phyloP scores from a whole-genome alignment of 257 asterid genomes.

The Capsicum chinense region DNA sequence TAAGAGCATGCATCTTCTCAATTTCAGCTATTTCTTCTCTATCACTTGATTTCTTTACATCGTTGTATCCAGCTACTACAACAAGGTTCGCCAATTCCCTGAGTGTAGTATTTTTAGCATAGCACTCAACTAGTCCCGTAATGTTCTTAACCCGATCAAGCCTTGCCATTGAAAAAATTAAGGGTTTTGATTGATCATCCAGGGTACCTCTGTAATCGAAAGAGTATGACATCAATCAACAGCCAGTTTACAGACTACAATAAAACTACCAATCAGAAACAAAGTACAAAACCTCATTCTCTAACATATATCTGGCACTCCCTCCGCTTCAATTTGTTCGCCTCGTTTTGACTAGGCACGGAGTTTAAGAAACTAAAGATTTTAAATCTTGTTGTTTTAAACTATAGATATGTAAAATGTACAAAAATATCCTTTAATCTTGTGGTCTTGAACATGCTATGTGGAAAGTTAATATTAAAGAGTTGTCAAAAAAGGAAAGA shows the following conservation, averaged over 20 bases:
- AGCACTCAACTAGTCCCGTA: conserved; percentile 87
- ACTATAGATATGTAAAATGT: no score
- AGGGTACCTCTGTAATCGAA: conserved; percentile 64
- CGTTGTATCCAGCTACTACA: conserved; percentile 84
- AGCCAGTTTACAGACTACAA: background rate
- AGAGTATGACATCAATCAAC: conserved; percentile 27
- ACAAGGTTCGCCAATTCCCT: conserved; percentile 85
- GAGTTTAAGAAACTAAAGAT: no score
- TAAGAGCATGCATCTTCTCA: conserved; percentile 91
- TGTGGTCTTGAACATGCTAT: no score
- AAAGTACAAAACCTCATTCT: background rate
- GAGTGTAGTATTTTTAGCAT: conserved; percentile 67
- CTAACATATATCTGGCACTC: background rate
- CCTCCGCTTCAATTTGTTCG: no score
- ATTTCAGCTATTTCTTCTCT: conserved; percentile 91
- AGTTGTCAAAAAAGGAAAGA: no score
- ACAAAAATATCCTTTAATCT: no score
- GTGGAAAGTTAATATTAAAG: no score
- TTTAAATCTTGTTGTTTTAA: no score
- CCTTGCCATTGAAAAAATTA: conserved; percentile 98
- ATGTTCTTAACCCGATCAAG: conserved; percentile 94
- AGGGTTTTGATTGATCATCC: conserved; percentile 75
- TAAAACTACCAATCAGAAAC: background rate
- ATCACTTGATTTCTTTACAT: conserved; percentile 77
- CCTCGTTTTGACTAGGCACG: no score